phyloP scores from a whole-genome alignment of 2,329 filamentous ascomycete genomes.

The Sphaerostilbella broomeana region DNA sequence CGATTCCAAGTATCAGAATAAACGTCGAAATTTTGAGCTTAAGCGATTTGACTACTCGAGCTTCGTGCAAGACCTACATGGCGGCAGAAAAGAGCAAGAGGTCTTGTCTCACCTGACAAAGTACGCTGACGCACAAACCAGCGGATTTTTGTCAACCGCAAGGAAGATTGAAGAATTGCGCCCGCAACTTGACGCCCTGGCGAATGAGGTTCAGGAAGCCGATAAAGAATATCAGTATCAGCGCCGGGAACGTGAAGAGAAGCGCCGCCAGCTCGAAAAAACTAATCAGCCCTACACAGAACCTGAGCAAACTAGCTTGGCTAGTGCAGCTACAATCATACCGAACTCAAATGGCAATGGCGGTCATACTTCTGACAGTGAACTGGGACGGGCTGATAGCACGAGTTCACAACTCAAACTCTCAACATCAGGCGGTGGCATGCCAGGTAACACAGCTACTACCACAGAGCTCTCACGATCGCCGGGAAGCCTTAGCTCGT shows the following conservation, averaged over 20 bases:
- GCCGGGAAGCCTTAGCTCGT: constrained; percentile 44
- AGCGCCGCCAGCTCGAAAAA: constrained; percentile 82
- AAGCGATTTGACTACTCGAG: constrained; percentile 98
- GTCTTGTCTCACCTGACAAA: constrained; percentile 90
- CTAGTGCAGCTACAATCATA: constrained; percentile 26
- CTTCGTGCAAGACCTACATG: constrained; percentile 98
- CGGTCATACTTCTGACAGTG: constrained; percentile 54
- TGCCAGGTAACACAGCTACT: constrained; percentile 24
- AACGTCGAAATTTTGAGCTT: constrained; percentile 89
- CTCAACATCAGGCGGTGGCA: constrained; percentile 40
- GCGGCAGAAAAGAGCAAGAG: constrained; percentile 96
- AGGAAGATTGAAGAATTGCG: constrained; percentile 82
- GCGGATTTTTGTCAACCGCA: constrained; percentile 71
- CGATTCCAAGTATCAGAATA: constrained; percentile 92
- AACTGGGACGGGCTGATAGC: constrained; percentile 67
- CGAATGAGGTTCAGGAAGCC: constrained; percentile 80
- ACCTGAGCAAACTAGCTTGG: constrained; percentile 51
- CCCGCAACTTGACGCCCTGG: constrained; percentile 83
- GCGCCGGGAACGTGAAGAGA: constrained; percentile 90
- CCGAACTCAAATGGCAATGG: constrained; percentile 38
- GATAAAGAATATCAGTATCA: constrained; percentile 97
- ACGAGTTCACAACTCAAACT: constrained; percentile 60
- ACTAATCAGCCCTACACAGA: constrained; percentile 69
- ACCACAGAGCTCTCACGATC: constrained; percentile 47
- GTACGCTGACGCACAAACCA: constrained; percentile 86